A percentile compares a stretch with the other conserved stretches of the same genome.
Conservation (phyloP, 2,329 filamentous ascomycete genomes). For the Ascochyta viciae-villosae region DNA sequence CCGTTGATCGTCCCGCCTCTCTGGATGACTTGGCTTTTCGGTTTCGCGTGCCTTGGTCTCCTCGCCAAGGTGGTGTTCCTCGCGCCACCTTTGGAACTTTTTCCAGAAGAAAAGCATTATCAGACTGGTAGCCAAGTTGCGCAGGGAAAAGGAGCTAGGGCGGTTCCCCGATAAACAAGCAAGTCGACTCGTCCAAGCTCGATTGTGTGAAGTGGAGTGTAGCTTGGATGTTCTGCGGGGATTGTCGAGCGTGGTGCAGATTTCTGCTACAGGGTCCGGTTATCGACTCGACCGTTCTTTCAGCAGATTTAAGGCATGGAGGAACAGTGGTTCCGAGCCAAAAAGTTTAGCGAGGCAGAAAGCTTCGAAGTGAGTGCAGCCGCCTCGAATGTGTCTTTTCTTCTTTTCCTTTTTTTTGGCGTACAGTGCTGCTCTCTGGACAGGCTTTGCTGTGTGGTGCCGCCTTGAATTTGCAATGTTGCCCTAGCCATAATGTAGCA, state of each 20-base stretch:
- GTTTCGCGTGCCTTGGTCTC: slow-evolving; percentile 16
- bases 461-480: no score
- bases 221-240: not conserved
- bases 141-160: slow-evolving; percentile 1
- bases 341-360: not conserved
- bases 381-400: no score
- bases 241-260: slow-evolving; percentile 4
- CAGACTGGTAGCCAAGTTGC: slow-evolving; percentile 1
- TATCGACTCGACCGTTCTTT: not conserved
- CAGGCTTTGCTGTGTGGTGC: no score
- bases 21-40: slow-evolving; percentile 10
- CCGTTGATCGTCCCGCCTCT: slow-evolving; percentile 17
- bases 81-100: slow-evolving; percentile 17
- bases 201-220: not conserved
- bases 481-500: no score
- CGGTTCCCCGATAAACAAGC: not conserved
- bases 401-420: no score
- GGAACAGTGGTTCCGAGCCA: not conserved
- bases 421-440: no score
- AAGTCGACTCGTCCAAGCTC: slow-evolving; percentile 1
- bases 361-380: no score
- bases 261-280: slow-evolving; percentile 3
- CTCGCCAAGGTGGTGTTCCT: slow-evolving; percentile 14
- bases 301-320: not conserved
- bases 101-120: slow-evolving; percentile 12